Conservation (phyloP, 2,329 filamentous ascomycete species). For the Ophiocordyceps camponoti-saundersi region DNA sequence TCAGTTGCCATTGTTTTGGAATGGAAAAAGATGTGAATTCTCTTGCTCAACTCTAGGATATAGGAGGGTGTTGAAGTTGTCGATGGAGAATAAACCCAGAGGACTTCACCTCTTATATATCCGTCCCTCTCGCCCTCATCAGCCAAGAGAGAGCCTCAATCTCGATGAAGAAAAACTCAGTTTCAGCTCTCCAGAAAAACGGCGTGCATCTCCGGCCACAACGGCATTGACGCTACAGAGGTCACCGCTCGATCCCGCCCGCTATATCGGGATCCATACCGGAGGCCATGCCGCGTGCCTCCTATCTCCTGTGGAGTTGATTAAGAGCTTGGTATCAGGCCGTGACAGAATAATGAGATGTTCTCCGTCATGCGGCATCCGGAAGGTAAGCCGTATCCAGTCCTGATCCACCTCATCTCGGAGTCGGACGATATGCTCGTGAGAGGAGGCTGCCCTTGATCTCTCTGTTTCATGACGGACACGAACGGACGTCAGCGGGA, state of each 20-base stretch:
- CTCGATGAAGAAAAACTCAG: background rate
- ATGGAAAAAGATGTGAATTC: background rate
- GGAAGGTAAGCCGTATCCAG: too few relatives aligned
- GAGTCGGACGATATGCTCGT: too few relatives aligned
- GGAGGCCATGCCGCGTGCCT: background rate
- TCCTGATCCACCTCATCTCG: too few relatives aligned
- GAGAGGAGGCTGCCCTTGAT: too few relatives aligned
- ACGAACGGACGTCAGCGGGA: too few relatives aligned
- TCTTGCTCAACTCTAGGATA: too few relatives aligned
- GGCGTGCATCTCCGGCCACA: background rate
- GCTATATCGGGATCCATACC: background rate
- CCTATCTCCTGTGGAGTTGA: background rate
- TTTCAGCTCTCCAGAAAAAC: background rate
- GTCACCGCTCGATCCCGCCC: background rate
- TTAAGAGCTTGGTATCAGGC: background rate
- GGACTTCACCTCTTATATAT: background rate
- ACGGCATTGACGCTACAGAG: background rate
- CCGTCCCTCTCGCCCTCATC: background rate
- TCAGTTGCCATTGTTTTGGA: slow-evolving; percentile 1
- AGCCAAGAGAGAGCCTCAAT: background rate
- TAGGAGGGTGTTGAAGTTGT: background rate
- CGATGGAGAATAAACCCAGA: background rate
- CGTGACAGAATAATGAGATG: background rate
- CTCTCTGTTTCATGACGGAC: too few relatives aligned
- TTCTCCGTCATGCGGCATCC: too few relatives aligned